Base-by-base conservation (phyloP, 2,329 filamentous ascomycete species). In the Metarhizium humberi region DNA sequence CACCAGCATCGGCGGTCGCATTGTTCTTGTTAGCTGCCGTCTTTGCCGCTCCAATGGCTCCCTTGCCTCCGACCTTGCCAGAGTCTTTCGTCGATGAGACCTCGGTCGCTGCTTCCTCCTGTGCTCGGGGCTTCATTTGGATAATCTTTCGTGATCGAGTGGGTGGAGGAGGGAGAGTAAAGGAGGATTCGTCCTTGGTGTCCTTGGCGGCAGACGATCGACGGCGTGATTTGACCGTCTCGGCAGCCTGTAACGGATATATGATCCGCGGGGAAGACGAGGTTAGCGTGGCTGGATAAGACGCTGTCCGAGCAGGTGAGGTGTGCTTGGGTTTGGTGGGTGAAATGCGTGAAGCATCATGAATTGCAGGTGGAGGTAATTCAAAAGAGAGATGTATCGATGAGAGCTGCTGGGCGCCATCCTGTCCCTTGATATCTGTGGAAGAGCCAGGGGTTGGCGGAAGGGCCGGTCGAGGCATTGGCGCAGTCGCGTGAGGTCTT, bases 111-210 rank as follows among this genome's bases (percentile, higher is more conserved):
- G 43, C 16, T 29, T 72, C 66, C 57, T 75, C 66, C 61, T 81
- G 73, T 34, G 70, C 64, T 30, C 75, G 72, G 18, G 82, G 92
- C 71, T 95, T 96, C 92, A 97, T 96, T 73, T 97, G 92, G 56
- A 97, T 97, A 68, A 99, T 97, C 75, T 95, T 97, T 64, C 92
- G 86, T 46, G 90, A 89, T 59, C 92, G 80, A 3, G 92, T 96
- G 0, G 94, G 94, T 16, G 92, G 94, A 10, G 94, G 94, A 20
- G 94, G 94, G 16, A 99, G 80, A 10, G 88, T 81, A 69, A 96
- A 95, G 50, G 80, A 75, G 62, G 84, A 50, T 4, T 18, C 80
- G 60, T 83, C 85, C 55, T 76, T 75, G 56, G 73, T 34, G 49
- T 73, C 66, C 51, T 67, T 68, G 18, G 73, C 69, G 13, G 75